These are phyloP conservation scores for Peniophora sp. DNA, from an alignment of 1,284 basidiomycete species.

Conservation along the genomic window DNA sequence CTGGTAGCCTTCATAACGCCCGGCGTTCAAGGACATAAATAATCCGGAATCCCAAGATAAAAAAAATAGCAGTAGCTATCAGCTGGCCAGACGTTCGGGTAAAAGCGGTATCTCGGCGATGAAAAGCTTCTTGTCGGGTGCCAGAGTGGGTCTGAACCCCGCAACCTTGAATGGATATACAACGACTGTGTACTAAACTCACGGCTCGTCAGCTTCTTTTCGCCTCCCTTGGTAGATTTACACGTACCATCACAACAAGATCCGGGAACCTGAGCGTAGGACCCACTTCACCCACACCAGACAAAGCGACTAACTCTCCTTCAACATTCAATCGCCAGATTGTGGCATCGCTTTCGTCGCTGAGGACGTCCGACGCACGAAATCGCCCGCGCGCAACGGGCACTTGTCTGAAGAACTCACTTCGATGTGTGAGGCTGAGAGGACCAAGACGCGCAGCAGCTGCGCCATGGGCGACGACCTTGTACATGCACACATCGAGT, in stretches of 20 bases:
- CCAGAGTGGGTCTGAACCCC: background rate
- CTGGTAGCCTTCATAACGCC: too few relatives aligned
- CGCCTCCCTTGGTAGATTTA: background rate
- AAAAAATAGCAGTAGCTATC: too few relatives aligned
- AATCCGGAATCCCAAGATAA: too few relatives aligned
- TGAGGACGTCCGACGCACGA: too few relatives aligned
- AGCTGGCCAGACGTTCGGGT: too few relatives aligned
- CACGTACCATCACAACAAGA: constrained; percentile 6
- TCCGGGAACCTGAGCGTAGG: background rate
- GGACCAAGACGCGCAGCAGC: background rate
- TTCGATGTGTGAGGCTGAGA: too few relatives aligned
- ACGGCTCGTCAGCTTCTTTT: background rate
- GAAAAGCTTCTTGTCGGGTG: constrained; percentile 4
- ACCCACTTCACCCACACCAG: background rate
- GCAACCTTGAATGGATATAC: constrained; percentile 7
- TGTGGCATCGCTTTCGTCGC: too few relatives aligned
- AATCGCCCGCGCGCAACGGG: too few relatives aligned
- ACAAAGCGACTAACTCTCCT: too few relatives aligned
- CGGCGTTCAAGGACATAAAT: too few relatives aligned
- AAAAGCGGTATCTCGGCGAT: constrained; percentile 1
- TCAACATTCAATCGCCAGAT: too few relatives aligned
- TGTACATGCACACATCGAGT: background rate
- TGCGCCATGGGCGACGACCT: background rate
- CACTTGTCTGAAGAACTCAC: too few relatives aligned
- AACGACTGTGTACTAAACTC: constrained; percentile 5